Conservation (phyloP, 768 basidiomycete species). For the Kwoniella sp. region DNA sequence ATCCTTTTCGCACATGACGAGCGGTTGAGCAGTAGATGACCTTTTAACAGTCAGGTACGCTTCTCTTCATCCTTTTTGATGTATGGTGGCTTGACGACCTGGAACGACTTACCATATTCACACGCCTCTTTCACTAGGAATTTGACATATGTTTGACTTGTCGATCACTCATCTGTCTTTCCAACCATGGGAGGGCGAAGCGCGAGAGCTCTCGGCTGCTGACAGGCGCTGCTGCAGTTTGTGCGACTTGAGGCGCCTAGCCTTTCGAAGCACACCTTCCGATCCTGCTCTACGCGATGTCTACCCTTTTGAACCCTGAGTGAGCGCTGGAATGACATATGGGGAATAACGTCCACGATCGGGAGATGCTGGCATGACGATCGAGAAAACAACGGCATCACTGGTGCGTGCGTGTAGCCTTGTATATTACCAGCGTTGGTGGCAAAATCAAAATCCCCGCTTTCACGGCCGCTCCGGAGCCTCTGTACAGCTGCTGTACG, state of each 20-base stretch:
- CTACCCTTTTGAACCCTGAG: neutral
- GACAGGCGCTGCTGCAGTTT: too few relatives aligned
- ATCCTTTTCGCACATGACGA: neutral
- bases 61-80: too few relatives aligned
- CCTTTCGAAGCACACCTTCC: too few relatives aligned
- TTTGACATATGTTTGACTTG: neutral
- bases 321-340: neutral
- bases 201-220: too few relatives aligned
- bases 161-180: neutral
- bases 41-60: neutral
- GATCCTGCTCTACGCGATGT: too few relatives aligned
- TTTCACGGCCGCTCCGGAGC: too few relatives aligned
- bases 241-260: too few relatives aligned
- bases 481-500: neutral
- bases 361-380: constrained; percentile 24
- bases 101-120: neutral
- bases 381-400: constrained; percentile 17
- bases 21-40: neutral
- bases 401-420: neutral
- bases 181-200: too few relatives aligned
- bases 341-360: constrained; percentile 10
- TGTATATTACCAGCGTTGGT: too few relatives aligned
- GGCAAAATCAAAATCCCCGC: too few relatives aligned
- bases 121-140: neutral
- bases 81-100: neutral